Evolutionary conservation across 306 rosid species (phyloP), one percentile per base, ranked within the genome.

Genomic region (Abrus precatorius): DNA sequence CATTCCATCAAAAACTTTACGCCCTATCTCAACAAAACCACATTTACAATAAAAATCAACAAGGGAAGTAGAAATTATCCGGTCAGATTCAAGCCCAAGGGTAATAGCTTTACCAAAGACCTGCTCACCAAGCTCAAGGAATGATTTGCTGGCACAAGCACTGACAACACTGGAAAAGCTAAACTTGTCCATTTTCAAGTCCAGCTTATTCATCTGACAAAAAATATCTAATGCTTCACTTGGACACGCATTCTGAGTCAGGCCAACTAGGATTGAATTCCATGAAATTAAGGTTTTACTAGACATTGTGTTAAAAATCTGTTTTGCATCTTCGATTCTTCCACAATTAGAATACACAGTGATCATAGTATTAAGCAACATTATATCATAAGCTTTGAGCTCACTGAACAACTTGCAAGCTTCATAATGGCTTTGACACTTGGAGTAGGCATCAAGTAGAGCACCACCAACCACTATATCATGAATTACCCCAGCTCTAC

Each of bases 31-130:
- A 78, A 88, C 86, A 76, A 93, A 80, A 69, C 97, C 97, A 74
- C 97, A 93, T 84, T 91, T 93, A 77, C 97, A 88, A 77, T 88
- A 91, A 77, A 91, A 85, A 76, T 93, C 93, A 83, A 90, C 90
- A 78, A 93, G 89, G 41, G 97, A 93, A 57, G 84, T 91, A 43
- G 84, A 83, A 43, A 93, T 52, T 36, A 93, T 83, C 53, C 70
- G 87, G 77, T 93, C 85, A 1, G 68, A 77, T 61, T 89, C 94
- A 3, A 91, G 93, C 84, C 97, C 97, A 29, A 82, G 12, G 77
- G 80, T 29, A 50, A 83, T 85, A 80, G 88, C 86, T 83, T 87
- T 93, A 48, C 91, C 83, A 77, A 89, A 91, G 48, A 91, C 72
- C 72, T 93, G 97, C 71, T 91, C 92, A 1, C 97, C 96, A 70